A percentile compares a stretch with the other conserved stretches of the same genome.
Evolutionary conservation across 1,284 basidiomycete species (phyloP).

Genomic region (Cutaneotrichosporon dermatis): DNA sequence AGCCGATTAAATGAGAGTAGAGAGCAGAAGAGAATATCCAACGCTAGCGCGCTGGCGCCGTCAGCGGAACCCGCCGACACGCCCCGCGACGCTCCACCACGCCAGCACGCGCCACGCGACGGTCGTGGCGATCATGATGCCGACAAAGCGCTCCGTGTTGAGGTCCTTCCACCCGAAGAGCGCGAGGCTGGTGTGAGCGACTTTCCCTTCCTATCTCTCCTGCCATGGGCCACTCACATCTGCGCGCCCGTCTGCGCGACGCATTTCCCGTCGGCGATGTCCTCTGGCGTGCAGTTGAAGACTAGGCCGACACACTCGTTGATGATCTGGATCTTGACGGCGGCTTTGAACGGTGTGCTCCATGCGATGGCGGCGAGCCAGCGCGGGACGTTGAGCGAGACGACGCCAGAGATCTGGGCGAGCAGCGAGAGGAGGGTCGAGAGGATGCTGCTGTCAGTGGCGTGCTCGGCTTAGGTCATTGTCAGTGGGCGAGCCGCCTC

Average conservation of each 20-base stretch:
- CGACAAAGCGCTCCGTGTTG: conserved; percentile 42
- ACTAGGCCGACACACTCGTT: conserved; percentile 48
- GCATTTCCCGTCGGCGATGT: conserved; percentile 45
- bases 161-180: conserved; percentile 45
- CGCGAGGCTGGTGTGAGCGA: conserved; percentile 25
- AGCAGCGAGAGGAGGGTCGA: conserved; percentile 44
- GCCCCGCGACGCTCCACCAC: conserved; percentile 25
- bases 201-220: too few relatives aligned
- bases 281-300: conserved; percentile 45
- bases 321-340: conserved; percentile 48
- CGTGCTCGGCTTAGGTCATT: background rate
- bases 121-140: conserved; percentile 43
- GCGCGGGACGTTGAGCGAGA: conserved; percentile 47
- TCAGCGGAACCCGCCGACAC: conserved; percentile 31
- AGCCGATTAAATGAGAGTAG: too few relatives aligned
- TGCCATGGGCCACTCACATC: conserved; percentile 29
- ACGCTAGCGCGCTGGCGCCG: too few relatives aligned
- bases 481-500: background rate
- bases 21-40: too few relatives aligned
- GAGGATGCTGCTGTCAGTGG: conserved; percentile 44
- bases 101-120: conserved; percentile 41
- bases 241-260: conserved; percentile 49
- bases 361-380: conserved; percentile 49
- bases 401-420: conserved; percentile 45
- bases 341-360: conserved; percentile 36